phyloP scores from a whole-genome alignment of 208 protist genomes.

The Porcisia deanei region DNA sequence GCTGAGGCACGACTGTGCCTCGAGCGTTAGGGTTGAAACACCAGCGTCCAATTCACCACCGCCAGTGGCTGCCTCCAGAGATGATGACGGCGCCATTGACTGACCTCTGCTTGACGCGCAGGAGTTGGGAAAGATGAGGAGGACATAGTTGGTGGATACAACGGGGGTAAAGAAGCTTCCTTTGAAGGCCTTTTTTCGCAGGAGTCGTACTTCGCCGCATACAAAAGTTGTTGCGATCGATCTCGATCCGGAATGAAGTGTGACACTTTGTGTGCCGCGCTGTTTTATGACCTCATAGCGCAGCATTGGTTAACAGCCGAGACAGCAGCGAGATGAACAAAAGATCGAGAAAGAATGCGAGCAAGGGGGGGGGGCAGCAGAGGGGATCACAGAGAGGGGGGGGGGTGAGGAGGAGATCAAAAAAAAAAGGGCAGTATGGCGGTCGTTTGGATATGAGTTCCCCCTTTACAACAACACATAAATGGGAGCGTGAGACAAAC shows the following conservation, averaged over 20 bases:
- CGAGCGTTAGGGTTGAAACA: conserved; percentile 7
- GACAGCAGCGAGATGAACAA: neutral
- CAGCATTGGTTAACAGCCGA: conserved; percentile 6
- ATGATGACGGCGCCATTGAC: neutral
- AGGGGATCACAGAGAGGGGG: neutral
- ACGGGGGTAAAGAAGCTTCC: conserved; percentile 76
- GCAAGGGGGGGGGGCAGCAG: neutral
- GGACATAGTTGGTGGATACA: conserved; percentile 60
- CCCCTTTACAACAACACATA: no score
- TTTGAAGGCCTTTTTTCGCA: conserved; percentile 68
- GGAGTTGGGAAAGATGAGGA: conserved; percentile 66
- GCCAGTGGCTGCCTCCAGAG: neutral
- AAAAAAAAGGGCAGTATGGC: no score
- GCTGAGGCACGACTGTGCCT: conserved; percentile 41
- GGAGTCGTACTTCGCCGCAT: conserved; percentile 51
- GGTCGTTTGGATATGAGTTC: no score
- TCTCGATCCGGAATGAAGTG: conserved; percentile 14
- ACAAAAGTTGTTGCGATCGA: conserved; percentile 6
- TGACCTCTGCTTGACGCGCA: conserved; percentile 4
- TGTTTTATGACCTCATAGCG: conserved; percentile 20
- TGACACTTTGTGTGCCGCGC: conserved; percentile 21
- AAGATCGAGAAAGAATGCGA: neutral
- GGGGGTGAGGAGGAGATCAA: no score
- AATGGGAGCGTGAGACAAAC: no score
- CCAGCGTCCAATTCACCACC: neutral